Evolutionary conservation across 371 early-diverging fungal species (phyloP), one percentile per base, ranked within the genome.

Genomic region (Lichtheimia hyalospora): DNA sequence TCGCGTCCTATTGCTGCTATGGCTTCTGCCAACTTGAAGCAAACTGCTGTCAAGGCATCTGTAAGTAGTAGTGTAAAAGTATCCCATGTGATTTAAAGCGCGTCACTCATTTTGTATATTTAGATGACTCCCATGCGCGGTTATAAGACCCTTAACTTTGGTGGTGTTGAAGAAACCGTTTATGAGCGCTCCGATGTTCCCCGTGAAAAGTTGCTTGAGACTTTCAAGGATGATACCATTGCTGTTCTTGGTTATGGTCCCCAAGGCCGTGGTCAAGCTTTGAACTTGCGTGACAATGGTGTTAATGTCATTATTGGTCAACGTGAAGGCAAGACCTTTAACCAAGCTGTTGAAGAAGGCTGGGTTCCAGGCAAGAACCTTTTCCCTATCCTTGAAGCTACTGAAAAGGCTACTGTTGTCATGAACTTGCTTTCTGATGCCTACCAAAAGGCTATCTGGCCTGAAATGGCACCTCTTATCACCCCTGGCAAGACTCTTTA

Each of bases 161-260:
- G 94, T 68, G 97, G 96, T 61, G 82, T 91, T 63, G 77, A 89
- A 61, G 98, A 98, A 82, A 82, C 82, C 63, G 96, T 98, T 52
- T 96, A 92, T 76, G 98, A 98, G 82, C 93, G 98, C 58, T 70
- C 91, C 52, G 98, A 98, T 83, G 94, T 88, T 71, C 96, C 98
- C 72, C 82, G 82, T 62, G 91, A 90, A 66, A 96, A 96, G 88
- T 85, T 96, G 57, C 84, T 86, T 46, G 84, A 92, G 69, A 90
- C 94, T 68, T 96, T 98, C 84, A 89, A 86, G 79, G 83, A 96
- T 66, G 96, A 98, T 72, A 92, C 92, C 60, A 89, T 98, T 71
- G 94, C 96, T 54, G 92, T 98, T 51, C 89, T 98, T 68, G 98
- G 98, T 62, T 98, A 98, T 81, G 98, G 97, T 57, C 95, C 98